Evolutionary conservation across 169 alveolate species (phyloP).

Genomic region (Plasmodium blacklocki): DNA sequence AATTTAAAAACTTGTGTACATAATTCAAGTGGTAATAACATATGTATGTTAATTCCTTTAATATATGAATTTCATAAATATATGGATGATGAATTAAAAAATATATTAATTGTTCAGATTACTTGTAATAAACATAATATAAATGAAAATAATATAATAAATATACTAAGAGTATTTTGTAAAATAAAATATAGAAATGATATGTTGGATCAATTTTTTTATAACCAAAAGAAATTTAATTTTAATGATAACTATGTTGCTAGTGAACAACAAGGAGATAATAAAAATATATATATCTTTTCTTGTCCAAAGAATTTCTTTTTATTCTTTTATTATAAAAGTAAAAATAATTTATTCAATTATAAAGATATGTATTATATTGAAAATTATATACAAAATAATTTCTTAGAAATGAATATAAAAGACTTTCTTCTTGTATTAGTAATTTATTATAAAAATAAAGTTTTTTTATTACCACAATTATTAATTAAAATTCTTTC

Average conservation of each 20-base stretch:
- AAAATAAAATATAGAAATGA: constrained; percentile 60
- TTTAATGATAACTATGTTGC: neutral
- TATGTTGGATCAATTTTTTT: constrained; percentile 31
- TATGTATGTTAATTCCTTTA: constrained; percentile 66
- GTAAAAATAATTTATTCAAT: constrained; percentile 54
- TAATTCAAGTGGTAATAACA: constrained; percentile 23
- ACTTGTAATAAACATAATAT: constrained; percentile 55
- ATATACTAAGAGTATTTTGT: constrained; percentile 66
- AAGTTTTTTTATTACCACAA: constrained; percentile 40
- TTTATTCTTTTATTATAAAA: constrained; percentile 68
- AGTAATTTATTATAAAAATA: constrained; percentile 47
- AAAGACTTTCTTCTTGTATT: constrained; percentile 45
- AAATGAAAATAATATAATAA: constrained; percentile 51
- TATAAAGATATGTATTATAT: constrained; percentile 61
- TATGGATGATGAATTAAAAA: constrained; percentile 73
- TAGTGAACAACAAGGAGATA: neutral
- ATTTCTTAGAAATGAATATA: constrained; percentile 50
- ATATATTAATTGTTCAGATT: constrained; percentile 74
- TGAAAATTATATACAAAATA: constrained; percentile 45
- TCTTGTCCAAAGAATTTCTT: constrained; percentile 57
- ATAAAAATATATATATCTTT: constrained; percentile 1
- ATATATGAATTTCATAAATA: constrained; percentile 63
- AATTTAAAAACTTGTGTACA: constrained; percentile 69
- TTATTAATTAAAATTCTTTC: constrained; percentile 43
- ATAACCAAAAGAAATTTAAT: constrained; percentile 30